phyloP scores from a whole-genome alignment of 371 early-diverging fungal genomes.

The Chytridium lagenaria region DNA sequence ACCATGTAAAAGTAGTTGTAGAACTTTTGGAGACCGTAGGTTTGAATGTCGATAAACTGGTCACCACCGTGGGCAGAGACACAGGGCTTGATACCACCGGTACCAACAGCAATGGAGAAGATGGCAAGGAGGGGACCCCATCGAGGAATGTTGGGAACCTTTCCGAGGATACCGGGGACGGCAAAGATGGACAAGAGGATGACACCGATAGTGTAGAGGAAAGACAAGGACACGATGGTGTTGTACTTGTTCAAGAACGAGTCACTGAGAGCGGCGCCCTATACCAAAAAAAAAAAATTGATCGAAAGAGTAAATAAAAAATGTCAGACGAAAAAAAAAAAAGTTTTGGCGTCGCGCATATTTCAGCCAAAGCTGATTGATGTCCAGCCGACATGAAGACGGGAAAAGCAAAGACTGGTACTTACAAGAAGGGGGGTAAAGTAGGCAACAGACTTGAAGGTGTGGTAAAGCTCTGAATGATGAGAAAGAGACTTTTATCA shows the following conservation, averaged over 20 bases:
- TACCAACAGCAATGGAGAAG: slow-evolving; percentile 59
- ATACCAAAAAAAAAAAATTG: neutral
- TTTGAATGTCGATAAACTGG: slow-evolving; percentile 41
- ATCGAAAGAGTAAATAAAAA: neutral
- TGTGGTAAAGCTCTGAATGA: slow-evolving; percentile 10
- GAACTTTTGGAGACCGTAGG: slow-evolving; percentile 42
- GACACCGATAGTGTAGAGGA: slow-evolving; percentile 64
- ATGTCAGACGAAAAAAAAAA: neutral
- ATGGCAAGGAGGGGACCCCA: slow-evolving; percentile 8
- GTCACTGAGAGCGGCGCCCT: slow-evolving; percentile 68
- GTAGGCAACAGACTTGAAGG: slow-evolving; percentile 47
- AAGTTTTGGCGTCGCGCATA: neutral
- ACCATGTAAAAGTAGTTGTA: slow-evolving; percentile 46
- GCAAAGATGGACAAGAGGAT: slow-evolving; percentile 51
- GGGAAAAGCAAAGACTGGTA: neutral
- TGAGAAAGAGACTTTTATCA: neutral
- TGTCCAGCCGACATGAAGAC: neutral
- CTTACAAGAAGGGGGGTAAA: slow-evolving; percentile 64
- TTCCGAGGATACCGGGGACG: slow-evolving; percentile 45
- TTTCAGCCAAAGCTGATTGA: neutral
- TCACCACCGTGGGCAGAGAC: slow-evolving; percentile 69
- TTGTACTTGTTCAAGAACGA: slow-evolving; percentile 69
- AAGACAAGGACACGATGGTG: slow-evolving; percentile 66
- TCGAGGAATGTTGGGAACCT: slow-evolving; percentile 1
- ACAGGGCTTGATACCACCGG: slow-evolving; percentile 70